Conservation (phyloP, 2,329 filamentous ascomycete genomes). For the Aspergillus sp. region DNA sequence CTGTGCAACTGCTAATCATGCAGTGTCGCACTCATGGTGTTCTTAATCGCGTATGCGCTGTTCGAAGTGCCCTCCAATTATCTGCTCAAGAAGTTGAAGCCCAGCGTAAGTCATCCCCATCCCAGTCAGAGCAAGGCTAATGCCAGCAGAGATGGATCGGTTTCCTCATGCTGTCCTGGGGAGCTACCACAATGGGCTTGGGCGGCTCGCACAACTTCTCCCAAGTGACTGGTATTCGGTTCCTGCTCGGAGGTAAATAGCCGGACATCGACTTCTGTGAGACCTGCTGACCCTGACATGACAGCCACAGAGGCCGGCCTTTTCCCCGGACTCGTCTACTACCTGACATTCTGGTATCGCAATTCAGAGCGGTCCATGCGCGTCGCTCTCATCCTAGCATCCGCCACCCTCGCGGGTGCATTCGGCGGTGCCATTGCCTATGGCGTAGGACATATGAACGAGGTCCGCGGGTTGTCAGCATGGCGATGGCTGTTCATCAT, state of each 20-base stretch:
- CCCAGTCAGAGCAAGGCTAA: background rate
- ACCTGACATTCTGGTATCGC: constrained; percentile 58
- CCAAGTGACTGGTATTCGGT: constrained; percentile 49
- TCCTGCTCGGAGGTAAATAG: constrained; percentile 45
- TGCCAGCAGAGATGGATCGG: constrained; percentile 48
- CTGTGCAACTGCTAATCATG: background rate
- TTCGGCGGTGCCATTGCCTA: constrained; percentile 61
- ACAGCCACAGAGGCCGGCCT: constrained; percentile 53
- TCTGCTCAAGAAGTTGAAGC: constrained; percentile 51
- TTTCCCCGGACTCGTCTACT: constrained; percentile 53
- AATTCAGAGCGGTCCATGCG: constrained; percentile 59
- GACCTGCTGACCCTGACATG: background rate
- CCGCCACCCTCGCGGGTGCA: constrained; percentile 56
- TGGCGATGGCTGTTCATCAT: constrained; percentile 54
- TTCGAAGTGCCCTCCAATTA: constrained; percentile 56
- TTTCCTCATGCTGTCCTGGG: constrained; percentile 55
- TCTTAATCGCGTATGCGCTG: constrained; percentile 52
- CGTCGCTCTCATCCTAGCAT: constrained; percentile 58
- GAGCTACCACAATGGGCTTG: constrained; percentile 51
- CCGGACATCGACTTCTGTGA: too few species aligned
- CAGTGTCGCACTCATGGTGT: constrained; percentile 51
- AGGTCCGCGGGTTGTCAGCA: constrained; percentile 38
- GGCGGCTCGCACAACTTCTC: constrained; percentile 48
- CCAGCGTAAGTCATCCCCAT: constrained; percentile 37
- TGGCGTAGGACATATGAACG: constrained; percentile 46